A percentile compares a stretch with the other conserved stretches of the same genome.
These are phyloP conservation scores for Annulohypoxylon bovei DNA, from an alignment of 495 filamentous ascomycete species.

Conservation along the genomic window DNA sequence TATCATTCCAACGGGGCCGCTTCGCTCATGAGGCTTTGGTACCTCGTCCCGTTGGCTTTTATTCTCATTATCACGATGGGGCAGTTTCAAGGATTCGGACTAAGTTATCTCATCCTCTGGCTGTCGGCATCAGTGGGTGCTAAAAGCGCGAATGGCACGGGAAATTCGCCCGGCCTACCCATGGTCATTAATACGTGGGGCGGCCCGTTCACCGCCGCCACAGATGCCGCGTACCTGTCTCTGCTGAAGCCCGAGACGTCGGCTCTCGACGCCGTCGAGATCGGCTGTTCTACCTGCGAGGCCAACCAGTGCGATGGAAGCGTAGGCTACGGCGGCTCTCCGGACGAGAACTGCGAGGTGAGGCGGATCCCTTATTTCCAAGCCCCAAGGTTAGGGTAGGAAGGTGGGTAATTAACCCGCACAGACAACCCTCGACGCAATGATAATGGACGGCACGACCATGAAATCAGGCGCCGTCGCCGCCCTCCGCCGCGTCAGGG, in stretches of 20 bases:
- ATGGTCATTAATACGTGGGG: slow-evolving; percentile 60
- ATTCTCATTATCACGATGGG: slow-evolving; percentile 20
- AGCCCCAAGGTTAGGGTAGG: background rate
- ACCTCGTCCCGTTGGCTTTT: slow-evolving; percentile 6
- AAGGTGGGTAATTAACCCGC: background rate
- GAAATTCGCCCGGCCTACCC: slow-evolving; percentile 50
- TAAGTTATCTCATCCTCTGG: slow-evolving; percentile 20
- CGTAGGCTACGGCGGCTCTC: slow-evolving; percentile 60
- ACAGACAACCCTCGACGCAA: slow-evolving; percentile 58
- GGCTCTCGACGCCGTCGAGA: slow-evolving; percentile 55
- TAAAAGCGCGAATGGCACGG: slow-evolving; percentile 1
- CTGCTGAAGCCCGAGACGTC: slow-evolving; percentile 42
- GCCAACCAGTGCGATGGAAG: slow-evolving; percentile 56
- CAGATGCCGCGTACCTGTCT: slow-evolving; percentile 56
- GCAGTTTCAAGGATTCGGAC: background rate
- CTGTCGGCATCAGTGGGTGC: slow-evolving; percentile 14
- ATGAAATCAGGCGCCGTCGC: slow-evolving; percentile 59
- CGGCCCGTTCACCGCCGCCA: slow-evolving; percentile 57
- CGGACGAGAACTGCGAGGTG: slow-evolving; percentile 58
- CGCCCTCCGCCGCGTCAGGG: slow-evolving; percentile 53
- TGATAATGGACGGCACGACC: slow-evolving; percentile 57
- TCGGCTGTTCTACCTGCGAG: slow-evolving; percentile 58
- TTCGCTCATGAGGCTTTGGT: slow-evolving; percentile 2
- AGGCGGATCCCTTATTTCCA: slow-evolving; percentile 5
- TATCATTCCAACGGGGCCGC: background rate